These are phyloP conservation scores for Globisporangium nunn DNA, from an alignment of 352 stramenopile genomes.

Conservation along the genomic window DNA sequence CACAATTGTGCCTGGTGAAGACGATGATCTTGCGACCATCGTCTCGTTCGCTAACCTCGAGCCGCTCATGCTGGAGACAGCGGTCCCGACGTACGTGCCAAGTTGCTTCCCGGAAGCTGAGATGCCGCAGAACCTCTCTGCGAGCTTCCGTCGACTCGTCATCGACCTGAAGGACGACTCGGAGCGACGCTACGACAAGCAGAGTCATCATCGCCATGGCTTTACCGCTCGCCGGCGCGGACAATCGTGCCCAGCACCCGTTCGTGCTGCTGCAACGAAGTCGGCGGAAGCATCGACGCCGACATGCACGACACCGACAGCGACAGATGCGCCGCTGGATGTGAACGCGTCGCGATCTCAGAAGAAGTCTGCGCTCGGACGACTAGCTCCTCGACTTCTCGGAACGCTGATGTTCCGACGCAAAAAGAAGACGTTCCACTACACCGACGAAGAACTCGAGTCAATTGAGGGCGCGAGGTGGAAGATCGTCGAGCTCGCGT, in stretches of 20 bases:
- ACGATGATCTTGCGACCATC: constrained; percentile 4
- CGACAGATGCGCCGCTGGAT: constrained; percentile 3
- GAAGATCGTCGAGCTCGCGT: constrained; percentile 84
- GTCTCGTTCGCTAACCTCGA: constrained; percentile 6
- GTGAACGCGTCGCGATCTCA: constrained; percentile 14
- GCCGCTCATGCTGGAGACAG: constrained; percentile 10
- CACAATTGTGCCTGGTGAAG: background rate
- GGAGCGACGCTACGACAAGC: constrained; percentile 23
- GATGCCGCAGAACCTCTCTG: constrained; percentile 60
- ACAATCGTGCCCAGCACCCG: constrained; percentile 53
- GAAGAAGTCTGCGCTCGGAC: constrained; percentile 53
- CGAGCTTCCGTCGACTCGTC: constrained; percentile 67
- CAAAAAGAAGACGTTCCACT: constrained; percentile 61
- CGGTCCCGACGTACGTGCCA: constrained; percentile 9
- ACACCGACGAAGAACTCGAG: constrained; percentile 75
- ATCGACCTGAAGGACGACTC: constrained; percentile 68
- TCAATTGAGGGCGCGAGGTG: constrained; percentile 71
- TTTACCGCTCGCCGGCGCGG: constrained; percentile 31
- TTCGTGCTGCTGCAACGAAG: background rate
- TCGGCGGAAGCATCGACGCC: constrained; percentile 6
- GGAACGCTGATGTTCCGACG: constrained; percentile 53
- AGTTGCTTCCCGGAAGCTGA: constrained; percentile 24
- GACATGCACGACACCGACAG: background rate
- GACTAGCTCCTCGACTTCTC: constrained; percentile 51
- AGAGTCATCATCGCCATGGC: constrained; percentile 1